phyloP scores from a whole-genome alignment of 306 rosid genomes.

The Vigna trinervia region DNA sequence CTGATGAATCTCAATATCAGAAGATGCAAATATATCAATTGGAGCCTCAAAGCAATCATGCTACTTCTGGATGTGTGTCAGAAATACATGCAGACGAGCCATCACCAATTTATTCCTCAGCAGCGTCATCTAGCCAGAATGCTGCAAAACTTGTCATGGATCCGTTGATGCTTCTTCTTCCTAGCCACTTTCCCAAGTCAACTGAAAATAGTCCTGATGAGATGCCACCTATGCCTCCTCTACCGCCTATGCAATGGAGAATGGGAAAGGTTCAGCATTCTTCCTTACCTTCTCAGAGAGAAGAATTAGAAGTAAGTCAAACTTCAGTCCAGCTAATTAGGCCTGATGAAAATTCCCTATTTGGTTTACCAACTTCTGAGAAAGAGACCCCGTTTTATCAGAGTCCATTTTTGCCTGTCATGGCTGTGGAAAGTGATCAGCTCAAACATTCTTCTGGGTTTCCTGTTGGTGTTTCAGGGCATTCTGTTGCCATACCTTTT shows the following conservation, averaged over 20 bases:
- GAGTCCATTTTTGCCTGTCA: conserved; percentile 58
- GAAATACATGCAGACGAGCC: conserved; percentile 52
- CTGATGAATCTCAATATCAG: conserved; percentile 52
- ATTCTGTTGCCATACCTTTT: conserved; percentile 50
- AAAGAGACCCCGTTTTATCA: conserved; percentile 49
- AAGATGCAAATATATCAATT: conserved; percentile 43
- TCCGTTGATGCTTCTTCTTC: conserved; percentile 54
- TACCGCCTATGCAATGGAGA: conserved; percentile 99
- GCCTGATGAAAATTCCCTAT: conserved; percentile 52
- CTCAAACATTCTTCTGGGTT: conserved; percentile 54
- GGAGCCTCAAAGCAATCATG: conserved; percentile 48
- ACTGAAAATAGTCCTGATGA: conserved; percentile 62
- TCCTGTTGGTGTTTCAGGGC: conserved; percentile 51
- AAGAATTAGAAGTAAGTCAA: conserved; percentile 50
- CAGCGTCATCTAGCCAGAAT: conserved; percentile 48
- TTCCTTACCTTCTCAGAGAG: conserved; percentile 46
- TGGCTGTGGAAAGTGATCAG: conserved; percentile 56
- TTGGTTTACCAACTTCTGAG: conserved; percentile 52
- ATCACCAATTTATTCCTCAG: conserved; percentile 45
- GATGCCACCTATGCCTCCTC: conserved; percentile 97
- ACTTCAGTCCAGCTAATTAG: conserved; percentile 47
- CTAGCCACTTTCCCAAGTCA: conserved; percentile 51
- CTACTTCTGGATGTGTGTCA: conserved; percentile 46
- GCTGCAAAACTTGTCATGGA: conserved; percentile 45
- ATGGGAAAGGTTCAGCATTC: conserved; percentile 67